These are phyloP conservation scores for Mycosarcoma maydis DNA, from an alignment of 1,284 basidiomycete species.

Conservation along the genomic window DNA sequence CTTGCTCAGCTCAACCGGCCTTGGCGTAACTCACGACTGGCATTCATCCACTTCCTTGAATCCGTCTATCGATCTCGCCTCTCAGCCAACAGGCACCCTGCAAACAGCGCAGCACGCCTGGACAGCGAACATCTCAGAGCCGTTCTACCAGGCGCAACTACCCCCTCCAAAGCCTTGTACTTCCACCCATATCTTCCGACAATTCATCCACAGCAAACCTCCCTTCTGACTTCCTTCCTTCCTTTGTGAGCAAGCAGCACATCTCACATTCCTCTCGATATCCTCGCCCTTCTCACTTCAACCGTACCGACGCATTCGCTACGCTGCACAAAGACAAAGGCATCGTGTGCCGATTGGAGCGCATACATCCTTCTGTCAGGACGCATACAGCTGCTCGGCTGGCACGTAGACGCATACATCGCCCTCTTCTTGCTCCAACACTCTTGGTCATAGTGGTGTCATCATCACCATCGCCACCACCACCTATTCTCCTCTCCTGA, in stretches of 20 bases:
- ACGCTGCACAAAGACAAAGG: not conserved
- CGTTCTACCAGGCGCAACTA: too few relatives aligned
- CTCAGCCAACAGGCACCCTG: not conserved
- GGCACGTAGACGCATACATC: slow-evolving; percentile 6
- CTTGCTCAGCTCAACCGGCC: slow-evolving; percentile 8
- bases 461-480: too few relatives aligned
- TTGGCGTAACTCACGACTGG: not conserved
- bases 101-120: not conserved
- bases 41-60: slow-evolving; percentile 1
- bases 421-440: too few relatives aligned
- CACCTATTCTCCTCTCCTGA: not conserved
- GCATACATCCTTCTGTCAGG: slow-evolving; percentile 11
- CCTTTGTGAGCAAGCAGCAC: not conserved
- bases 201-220: not conserved
- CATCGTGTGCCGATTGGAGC: not conserved
- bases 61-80: too few relatives aligned
- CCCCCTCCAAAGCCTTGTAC: not conserved
- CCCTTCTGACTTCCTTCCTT: not conserved
- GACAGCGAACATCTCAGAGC: too few relatives aligned
- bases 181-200: slow-evolving; percentile 13
- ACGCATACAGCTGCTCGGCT: slow-evolving; percentile 16
- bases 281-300: not conserved
- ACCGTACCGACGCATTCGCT: not conserved
- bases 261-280: not conserved
- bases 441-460: too few relatives aligned